Conservation (phyloP, 2,329 filamentous ascomycete species). For the Talaromyces marneffei region DNA sequence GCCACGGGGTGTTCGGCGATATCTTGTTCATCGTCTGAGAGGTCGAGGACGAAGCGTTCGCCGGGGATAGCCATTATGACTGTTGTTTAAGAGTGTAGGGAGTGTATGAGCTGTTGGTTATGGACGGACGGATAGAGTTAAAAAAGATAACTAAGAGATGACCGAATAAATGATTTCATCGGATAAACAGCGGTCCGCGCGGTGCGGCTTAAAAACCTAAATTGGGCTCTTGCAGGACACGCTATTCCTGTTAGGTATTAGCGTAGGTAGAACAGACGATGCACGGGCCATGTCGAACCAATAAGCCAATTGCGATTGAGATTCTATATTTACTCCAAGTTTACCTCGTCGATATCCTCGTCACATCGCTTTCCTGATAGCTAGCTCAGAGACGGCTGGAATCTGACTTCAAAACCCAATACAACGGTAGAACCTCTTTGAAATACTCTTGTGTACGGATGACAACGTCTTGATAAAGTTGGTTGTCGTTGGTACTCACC, state of each 20-base stretch:
- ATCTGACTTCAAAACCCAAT: neutral
- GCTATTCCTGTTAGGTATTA: slow-evolving; percentile 21
- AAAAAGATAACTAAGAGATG: neutral
- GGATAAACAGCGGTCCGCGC: slow-evolving; percentile 2
- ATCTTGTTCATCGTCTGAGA: slow-evolving; percentile 49
- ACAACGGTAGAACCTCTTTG: neutral
- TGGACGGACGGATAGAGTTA: neutral
- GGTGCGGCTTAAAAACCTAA: slow-evolving; percentile 38
- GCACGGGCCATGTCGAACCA: slow-evolving; percentile 12
- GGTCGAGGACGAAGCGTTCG: slow-evolving; percentile 56
- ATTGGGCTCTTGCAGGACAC: slow-evolving; percentile 19
- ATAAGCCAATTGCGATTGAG: slow-evolving; percentile 4
- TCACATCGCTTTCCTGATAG: neutral
- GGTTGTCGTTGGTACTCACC: neutral
- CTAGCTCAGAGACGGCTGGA: neutral
- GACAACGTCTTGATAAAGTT: neutral
- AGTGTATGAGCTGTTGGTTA: neutral
- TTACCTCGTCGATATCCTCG: neutral
- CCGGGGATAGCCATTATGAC: slow-evolving; percentile 49
- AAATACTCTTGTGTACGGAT: neutral
- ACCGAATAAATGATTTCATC: neutral
- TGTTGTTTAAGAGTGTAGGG: neutral
- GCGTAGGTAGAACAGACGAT: neutral
- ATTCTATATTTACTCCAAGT: neutral
- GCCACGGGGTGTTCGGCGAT: slow-evolving; percentile 17